phyloP scores from a whole-genome alignment of 441 rosid species.

The Gossypium schwendimanii region DNA sequence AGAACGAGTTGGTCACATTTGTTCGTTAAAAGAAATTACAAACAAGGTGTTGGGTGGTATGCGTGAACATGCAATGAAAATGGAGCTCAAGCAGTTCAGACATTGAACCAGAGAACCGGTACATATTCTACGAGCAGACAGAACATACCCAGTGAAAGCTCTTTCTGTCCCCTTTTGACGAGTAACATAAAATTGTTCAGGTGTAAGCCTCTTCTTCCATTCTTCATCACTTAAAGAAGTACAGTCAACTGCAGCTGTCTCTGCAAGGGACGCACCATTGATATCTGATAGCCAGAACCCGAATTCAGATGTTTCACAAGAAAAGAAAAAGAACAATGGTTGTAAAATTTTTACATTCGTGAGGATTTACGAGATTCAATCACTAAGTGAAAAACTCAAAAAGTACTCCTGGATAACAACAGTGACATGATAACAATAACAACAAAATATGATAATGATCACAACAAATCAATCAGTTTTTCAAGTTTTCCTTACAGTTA shows the following conservation, averaged over 20 bases:
- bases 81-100: background rate
- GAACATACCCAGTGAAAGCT: constrained; percentile 76
- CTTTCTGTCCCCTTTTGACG: constrained; percentile 84
- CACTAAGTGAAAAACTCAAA: too few relatives aligned
- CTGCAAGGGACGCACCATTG: constrained; percentile 18
- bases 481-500: background rate
- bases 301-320: background rate
- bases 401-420: too few relatives aligned
- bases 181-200: constrained; percentile 60
- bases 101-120: background rate
- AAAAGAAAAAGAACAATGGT: background rate
- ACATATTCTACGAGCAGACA: background rate
- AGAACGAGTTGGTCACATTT: background rate
- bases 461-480: background rate
- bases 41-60: background rate
- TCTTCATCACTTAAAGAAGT: constrained; percentile 48
- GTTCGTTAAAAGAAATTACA: background rate
- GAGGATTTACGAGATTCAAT: background rate
- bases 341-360: background rate
- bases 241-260: constrained; percentile 30
- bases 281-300: background rate
- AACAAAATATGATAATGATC: background rate
- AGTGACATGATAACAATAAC: background rate
- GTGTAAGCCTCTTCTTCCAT: constrained; percentile 67
- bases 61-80: background rate